A percentile compares a stretch with the other conserved stretches of the same genome.
Conservation (phyloP, 257 asterid species). For the Forsythia viridissima region DNA sequence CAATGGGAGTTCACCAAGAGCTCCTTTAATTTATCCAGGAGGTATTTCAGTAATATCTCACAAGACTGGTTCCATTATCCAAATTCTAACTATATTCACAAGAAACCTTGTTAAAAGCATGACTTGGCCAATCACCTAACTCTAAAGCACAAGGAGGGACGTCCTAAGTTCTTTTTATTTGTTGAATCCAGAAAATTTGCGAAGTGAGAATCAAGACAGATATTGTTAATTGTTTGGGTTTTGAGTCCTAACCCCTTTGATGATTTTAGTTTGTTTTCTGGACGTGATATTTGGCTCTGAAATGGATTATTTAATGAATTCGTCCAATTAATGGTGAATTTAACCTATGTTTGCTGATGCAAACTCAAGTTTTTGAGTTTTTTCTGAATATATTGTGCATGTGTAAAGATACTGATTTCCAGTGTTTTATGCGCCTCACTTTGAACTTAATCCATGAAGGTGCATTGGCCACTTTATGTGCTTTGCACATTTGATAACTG, state of each 20-base stretch:
- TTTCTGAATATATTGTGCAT: neutral
- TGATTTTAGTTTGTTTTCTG: neutral
- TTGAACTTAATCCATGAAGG: neutral
- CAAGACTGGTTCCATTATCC: conserved; percentile 21
- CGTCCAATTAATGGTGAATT: neutral
- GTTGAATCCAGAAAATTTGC: neutral
- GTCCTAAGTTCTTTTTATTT: neutral
- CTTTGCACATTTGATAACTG: neutral
- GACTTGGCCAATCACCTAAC: neutral
- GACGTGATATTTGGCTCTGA: neutral
- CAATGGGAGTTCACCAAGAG: conserved; percentile 45
- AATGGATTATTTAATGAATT: neutral
- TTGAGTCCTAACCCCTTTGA: neutral
- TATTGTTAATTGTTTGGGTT: neutral
- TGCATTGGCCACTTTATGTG: neutral
- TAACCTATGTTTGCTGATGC: neutral
- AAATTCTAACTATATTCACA: neutral
- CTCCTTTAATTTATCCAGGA: conserved; percentile 29
- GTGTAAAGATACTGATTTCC: no score
- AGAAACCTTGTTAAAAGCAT: neutral
- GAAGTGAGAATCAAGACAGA: neutral
- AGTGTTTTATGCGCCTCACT: neutral
- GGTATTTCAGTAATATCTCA: conserved; percentile 48
- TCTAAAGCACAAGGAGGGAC: neutral
- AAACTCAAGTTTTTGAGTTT: neutral